Evolutionary conservation across 2,329 filamentous ascomycete species (phyloP).

Genomic region (Penicillium hesseltinei): DNA sequence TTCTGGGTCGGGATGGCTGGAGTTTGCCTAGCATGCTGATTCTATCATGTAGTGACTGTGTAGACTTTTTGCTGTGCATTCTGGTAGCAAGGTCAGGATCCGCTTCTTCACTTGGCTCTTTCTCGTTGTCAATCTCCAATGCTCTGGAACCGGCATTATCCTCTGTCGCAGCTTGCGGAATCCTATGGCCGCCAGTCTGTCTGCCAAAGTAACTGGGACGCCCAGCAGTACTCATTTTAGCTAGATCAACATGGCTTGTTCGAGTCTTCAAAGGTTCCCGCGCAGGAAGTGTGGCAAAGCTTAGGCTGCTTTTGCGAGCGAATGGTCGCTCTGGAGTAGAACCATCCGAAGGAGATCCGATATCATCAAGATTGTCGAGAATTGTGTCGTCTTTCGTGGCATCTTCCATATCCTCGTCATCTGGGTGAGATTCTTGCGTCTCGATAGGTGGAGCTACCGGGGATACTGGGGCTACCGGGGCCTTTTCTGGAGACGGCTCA

Average conservation of each 20-base stretch:
- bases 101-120: constrained; percentile 44
- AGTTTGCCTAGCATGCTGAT: constrained; percentile 72
- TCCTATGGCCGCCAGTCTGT: constrained; percentile 62
- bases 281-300: constrained; percentile 88
- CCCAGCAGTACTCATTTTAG: constrained; percentile 42
- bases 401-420: constrained; percentile 25
- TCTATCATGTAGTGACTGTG: constrained; percentile 85
- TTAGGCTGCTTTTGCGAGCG: constrained; percentile 90
- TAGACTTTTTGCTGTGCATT: constrained; percentile 82
- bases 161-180: constrained; percentile 34
- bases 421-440: constrained; percentile 4
- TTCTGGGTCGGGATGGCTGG: constrained; percentile 46
- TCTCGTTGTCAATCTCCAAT: constrained; percentile 56
- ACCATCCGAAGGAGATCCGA: constrained; percentile 48
- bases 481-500: constrained; percentile 19
- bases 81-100: constrained; percentile 56
- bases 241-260: constrained; percentile 72
- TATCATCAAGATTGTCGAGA: constrained; percentile 44
- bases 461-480: constrained; percentile 7
- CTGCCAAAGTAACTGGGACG: constrained; percentile 72
- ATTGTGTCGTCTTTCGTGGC: constrained; percentile 32
- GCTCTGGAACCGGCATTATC: constrained; percentile 48
- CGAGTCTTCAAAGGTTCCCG: constrained; percentile 84
- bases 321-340: constrained; percentile 59
- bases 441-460: constrained; percentile 9